Evolutionary conservation across 2,329 filamentous ascomycete species (phyloP).

Genomic region (Mycocentrospora acerina): DNA sequence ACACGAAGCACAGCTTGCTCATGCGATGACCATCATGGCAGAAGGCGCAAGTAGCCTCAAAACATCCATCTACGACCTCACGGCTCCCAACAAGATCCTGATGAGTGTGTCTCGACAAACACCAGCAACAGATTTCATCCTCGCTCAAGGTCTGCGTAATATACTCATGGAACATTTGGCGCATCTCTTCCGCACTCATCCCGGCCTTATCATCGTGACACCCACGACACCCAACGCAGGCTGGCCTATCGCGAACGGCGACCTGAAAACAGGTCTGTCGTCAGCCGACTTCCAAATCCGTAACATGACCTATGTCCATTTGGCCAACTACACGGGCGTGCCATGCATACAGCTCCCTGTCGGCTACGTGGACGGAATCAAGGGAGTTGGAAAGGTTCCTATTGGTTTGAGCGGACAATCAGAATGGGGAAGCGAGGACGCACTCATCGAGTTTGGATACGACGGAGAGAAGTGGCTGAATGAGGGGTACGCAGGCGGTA

Average conservation of each 20-base stretch:
- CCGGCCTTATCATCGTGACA: slow-evolving; percentile 75
- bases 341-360: slow-evolving; percentile 75
- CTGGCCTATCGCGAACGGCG: slow-evolving; percentile 69
- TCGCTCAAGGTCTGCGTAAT: slow-evolving; percentile 71
- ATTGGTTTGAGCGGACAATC: slow-evolving; percentile 57
- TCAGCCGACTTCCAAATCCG: slow-evolving; percentile 73
- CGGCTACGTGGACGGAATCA: slow-evolving; percentile 64
- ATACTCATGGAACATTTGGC: slow-evolving; percentile 79
- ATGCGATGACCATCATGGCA: slow-evolving; percentile 73
- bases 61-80: slow-evolving; percentile 57
- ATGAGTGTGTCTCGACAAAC: slow-evolving; percentile 66
- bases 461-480: slow-evolving; percentile 54
- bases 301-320: slow-evolving; percentile 82
- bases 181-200: slow-evolving; percentile 67
- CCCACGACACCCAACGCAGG: slow-evolving; percentile 76
- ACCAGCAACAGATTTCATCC: slow-evolving; percentile 68
- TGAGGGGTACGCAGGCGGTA: slow-evolving; percentile 38
- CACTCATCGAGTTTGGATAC: slow-evolving; percentile 54
- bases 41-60: slow-evolving; percentile 62
- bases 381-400: slow-evolving; percentile 56
- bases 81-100: slow-evolving; percentile 69
- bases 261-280: slow-evolving; percentile 64
- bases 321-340: slow-evolving; percentile 79
- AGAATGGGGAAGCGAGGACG: slow-evolving; percentile 58
- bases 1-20: slow-evolving; percentile 72